Evolutionary conservation across 495 filamentous ascomycete species (phyloP), one percentile per base, ranked within the genome.

Genomic region (Peziza echinospora): DNA sequence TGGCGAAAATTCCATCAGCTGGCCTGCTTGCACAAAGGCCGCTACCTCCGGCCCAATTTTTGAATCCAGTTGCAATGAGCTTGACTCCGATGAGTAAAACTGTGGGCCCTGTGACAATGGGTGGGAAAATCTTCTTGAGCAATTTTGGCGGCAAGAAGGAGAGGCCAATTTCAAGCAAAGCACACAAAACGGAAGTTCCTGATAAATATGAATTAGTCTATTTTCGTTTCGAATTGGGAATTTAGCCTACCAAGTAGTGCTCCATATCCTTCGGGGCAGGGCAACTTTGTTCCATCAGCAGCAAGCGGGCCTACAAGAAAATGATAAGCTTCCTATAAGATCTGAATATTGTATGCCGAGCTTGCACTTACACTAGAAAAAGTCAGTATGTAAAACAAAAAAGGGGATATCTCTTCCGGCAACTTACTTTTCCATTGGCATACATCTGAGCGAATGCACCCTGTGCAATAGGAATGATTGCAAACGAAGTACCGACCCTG

Each of bases 401-500:
- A n/a, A n/a, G n/a, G n/a, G n/a, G n/a, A n/a, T n/a, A n/a, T n/a
- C n/a, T n/a, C n/a, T n/a, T n/a, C n/a, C n/a, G n/a, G n/a, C n/a
- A n/a, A 41, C 10, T 24, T 43, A 51, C 45, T 59, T 64, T 71
- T 17, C 85, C 85, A 39, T 81, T 85, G 21, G 63, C 64, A 59
- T 93, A 93, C 82, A 93, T 93, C 54, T 93, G 84, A 8, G 61
- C 49, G 43, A 93, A 76, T 0, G 76, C 80, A 21, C 81, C 82
- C 5, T 71, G 69, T 8, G 84, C 81, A 16, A 93, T 77, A 5
- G 85, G 82, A 51, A 94, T 89, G 43, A 84, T 82, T 17, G 84
- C 70, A 61, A 93, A 93, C 0, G 78, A 84, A 22, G 81, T 82
- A 42, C 84, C 84, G 16, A 92, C 82, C 16, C 56, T 59, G 30